Evolutionary conservation across 352 stramenopile genomes (phyloP).

Genomic region (Peronospora tabacina): DNA sequence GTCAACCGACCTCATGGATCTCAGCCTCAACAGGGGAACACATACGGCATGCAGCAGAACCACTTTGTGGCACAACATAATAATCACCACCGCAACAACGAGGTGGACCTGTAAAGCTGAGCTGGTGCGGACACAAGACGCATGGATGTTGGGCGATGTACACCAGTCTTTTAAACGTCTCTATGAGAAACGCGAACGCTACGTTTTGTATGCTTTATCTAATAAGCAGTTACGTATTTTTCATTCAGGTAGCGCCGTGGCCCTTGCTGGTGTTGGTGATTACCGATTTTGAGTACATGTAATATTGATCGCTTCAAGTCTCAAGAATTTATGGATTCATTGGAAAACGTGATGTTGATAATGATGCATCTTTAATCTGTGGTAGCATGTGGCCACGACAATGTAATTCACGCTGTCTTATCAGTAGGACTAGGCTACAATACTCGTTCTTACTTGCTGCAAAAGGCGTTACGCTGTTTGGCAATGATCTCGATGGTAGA

Average conservation of each 20-base stretch:
- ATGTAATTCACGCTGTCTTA: no score
- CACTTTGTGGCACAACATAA: slow-evolving; percentile 25
- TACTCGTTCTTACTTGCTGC: no score
- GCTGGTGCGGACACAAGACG: slow-evolving; percentile 6
- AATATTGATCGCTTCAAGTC: slow-evolving; percentile 4
- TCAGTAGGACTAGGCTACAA: no score
- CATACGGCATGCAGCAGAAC: slow-evolving; percentile 23
- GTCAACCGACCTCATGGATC: slow-evolving; percentile 18
- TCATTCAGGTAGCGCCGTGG: not conserved
- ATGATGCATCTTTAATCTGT: no score
- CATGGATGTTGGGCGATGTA: slow-evolving; percentile 7
- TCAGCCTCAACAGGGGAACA: slow-evolving; percentile 14
- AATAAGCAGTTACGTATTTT: slow-evolving; percentile 9
- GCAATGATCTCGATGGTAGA: no score
- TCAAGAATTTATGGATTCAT: not conserved
- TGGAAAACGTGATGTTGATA: not conserved
- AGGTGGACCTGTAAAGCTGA: slow-evolving; percentile 35
- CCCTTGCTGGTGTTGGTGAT: not conserved
- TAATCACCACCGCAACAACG: slow-evolving; percentile 32
- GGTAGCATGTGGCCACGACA: no score
- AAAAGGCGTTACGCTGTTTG: no score
- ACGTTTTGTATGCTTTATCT: slow-evolving; percentile 27
- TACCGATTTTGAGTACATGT: no score
- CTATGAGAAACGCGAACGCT: slow-evolving; percentile 19
- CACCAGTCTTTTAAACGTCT: slow-evolving; percentile 10